A percentile compares a stretch with the other conserved stretches of the same genome.
These are phyloP conservation scores for Pythium biforme DNA, from an alignment of 352 stramenopile species.

Conservation along the genomic window DNA sequence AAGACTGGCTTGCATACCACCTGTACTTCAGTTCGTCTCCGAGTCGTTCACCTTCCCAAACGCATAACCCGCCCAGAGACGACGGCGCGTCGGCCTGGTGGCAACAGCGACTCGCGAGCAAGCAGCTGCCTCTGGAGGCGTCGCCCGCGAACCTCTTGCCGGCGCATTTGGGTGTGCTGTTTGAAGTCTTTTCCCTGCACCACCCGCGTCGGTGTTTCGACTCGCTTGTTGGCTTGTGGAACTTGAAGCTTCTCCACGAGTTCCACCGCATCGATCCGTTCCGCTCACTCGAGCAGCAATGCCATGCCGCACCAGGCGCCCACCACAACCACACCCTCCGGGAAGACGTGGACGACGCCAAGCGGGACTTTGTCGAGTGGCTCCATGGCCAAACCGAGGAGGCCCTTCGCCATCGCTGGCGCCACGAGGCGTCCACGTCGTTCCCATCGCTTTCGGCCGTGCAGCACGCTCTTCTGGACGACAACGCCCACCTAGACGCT, in stretches of 20 bases:
- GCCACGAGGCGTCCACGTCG: slow-evolving; percentile 3
- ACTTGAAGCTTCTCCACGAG: slow-evolving; percentile 41
- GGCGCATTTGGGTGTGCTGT: slow-evolving; percentile 46
- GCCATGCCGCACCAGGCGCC: background rate
- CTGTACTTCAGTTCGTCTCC: slow-evolving; percentile 8
- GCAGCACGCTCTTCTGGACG: slow-evolving; percentile 12
- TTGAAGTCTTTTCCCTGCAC: slow-evolving; percentile 54
- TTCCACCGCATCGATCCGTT: slow-evolving; percentile 27
- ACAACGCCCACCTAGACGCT: background rate
- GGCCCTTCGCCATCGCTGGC: slow-evolving; percentile 22
- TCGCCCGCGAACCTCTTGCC: slow-evolving; percentile 2
- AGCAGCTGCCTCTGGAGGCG: slow-evolving; percentile 26
- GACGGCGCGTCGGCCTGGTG: slow-evolving; percentile 26
- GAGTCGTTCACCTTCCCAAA: background rate
- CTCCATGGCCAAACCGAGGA: slow-evolving; percentile 22
- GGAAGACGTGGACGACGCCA: slow-evolving; percentile 2
- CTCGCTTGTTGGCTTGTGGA: slow-evolving; percentile 38
- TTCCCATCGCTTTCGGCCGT: slow-evolving; percentile 21
- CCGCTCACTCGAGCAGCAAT: background rate
- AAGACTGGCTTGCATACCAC: background rate
- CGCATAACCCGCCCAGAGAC: background rate
- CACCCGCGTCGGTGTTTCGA: slow-evolving; percentile 36
- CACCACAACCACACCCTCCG: background rate
- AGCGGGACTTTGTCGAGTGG: slow-evolving; percentile 26
- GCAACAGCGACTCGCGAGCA: slow-evolving; percentile 31